phyloP scores from a whole-genome alignment of 2,329 filamentous ascomycete species.

The Plenodomus tracheiphilus region DNA sequence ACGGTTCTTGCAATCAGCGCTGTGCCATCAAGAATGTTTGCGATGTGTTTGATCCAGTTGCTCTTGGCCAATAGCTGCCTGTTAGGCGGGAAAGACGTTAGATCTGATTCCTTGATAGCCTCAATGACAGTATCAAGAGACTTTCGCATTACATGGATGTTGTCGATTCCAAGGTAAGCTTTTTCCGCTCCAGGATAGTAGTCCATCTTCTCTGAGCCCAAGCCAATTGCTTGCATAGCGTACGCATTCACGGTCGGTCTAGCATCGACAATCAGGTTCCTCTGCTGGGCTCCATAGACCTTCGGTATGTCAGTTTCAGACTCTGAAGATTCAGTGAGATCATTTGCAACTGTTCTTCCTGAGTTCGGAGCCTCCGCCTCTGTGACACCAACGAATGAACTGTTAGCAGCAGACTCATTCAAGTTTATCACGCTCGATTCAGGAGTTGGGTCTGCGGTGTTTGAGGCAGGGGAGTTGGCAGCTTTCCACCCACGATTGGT shows the following conservation, averaged over 20 bases:
- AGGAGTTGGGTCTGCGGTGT: slow-evolving; percentile 29
- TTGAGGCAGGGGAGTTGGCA: slow-evolving; percentile 28
- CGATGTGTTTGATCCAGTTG: slow-evolving; percentile 89
- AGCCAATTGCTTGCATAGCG: slow-evolving; percentile 89
- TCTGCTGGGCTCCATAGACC: slow-evolving; percentile 89
- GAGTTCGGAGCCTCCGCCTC: slow-evolving; percentile 25
- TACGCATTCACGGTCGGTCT: slow-evolving; percentile 91
- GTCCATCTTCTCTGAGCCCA: slow-evolving; percentile 97
- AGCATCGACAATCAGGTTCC: slow-evolving; percentile 94
- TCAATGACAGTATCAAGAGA: slow-evolving; percentile 88
- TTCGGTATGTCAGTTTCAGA: slow-evolving; percentile 38
- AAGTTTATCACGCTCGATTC: slow-evolving; percentile 41
- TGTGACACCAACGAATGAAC: slow-evolving; percentile 38
- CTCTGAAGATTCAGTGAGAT: slow-evolving; percentile 41
- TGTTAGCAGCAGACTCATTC: slow-evolving; percentile 36
- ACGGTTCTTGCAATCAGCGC: slow-evolving; percentile 84
- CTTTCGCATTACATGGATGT: slow-evolving; percentile 96
- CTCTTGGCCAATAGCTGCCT: slow-evolving; percentile 80
- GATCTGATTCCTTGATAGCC: slow-evolving; percentile 87
- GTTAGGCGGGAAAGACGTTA: slow-evolving; percentile 80
- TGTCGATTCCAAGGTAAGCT: slow-evolving; percentile 92
- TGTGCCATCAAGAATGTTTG: slow-evolving; percentile 80
- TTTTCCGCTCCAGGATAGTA: slow-evolving; percentile 92
- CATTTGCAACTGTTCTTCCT: slow-evolving; percentile 24
- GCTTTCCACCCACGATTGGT: slow-evolving; percentile 54